phyloP scores from a whole-genome alignment of 129 eudicot species.

The Helianthus annuus region HanXRQr2.0-SUNRISE NC_035437.2:90852342-90852841 shows the following conservation, averaged over 20 bases:
- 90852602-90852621: conserved; percentile 91
- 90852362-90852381: conserved; percentile 72
- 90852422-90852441: conserved; percentile 28
- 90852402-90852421: conserved; percentile 59
- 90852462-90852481: conserved; percentile 42
- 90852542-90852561: conserved; percentile 67
- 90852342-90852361: conserved; percentile 68
- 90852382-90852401: conserved; percentile 77
- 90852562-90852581: conserved; percentile 50
- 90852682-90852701: conserved; percentile 68
- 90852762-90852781: neutral
- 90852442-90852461: conserved; percentile 38
- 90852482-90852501: conserved; percentile 57
- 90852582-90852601: conserved; percentile 69
- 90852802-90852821: neutral
- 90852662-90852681: conserved; percentile 95
- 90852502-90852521: conserved; percentile 75
- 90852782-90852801: neutral
- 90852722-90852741: conserved; percentile 91
- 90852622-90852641: conserved; percentile 78
- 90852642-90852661: conserved; percentile 92
- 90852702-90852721: conserved; percentile 86
- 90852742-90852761: conserved; percentile 28
- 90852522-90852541: conserved; percentile 74
- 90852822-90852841: no score